Conservation (phyloP, 2,329 filamentous ascomycete species). For the Esteya vermicola region DNA sequence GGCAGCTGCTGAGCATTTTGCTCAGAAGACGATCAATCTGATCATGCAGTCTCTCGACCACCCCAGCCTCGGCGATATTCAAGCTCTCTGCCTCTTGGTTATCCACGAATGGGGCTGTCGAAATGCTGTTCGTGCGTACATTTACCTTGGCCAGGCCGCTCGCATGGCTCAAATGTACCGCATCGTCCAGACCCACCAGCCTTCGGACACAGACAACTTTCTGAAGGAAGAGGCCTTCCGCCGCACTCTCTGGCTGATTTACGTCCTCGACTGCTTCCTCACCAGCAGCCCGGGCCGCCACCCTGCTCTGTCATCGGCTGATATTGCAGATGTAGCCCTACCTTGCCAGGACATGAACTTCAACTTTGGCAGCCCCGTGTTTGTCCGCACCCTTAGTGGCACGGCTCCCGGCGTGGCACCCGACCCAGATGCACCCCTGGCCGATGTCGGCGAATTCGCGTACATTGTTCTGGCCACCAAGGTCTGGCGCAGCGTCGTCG, state of each 20-base stretch:
- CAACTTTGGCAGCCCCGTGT: conserved; percentile 45
- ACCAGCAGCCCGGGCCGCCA: conserved; percentile 47
- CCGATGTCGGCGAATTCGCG: conserved; percentile 45
- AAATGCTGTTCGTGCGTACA: conserved; percentile 48
- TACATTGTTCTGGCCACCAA: conserved; percentile 46
- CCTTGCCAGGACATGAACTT: conserved; percentile 49
- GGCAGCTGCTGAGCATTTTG: conserved; percentile 43
- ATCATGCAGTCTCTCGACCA: conserved; percentile 46
- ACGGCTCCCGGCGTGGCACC: conserved; percentile 22
- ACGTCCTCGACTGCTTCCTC: conserved; percentile 47
- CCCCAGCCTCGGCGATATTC: conserved; percentile 45
- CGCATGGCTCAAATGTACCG: conserved; percentile 52
- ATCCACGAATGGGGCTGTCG: conserved; percentile 50
- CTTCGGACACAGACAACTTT: conserved; percentile 41
- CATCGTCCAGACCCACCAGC: conserved; percentile 38
- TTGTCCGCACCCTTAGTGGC: conserved; percentile 39
- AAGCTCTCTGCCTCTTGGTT: conserved; percentile 44
- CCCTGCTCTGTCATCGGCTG: conserved; percentile 38
- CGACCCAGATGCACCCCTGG: conserved; percentile 23
- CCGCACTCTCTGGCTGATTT: conserved; percentile 47
- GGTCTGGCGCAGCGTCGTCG: conserved; percentile 47
- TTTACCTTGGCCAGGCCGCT: conserved; percentile 48
- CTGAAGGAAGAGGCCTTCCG: conserved; percentile 47
- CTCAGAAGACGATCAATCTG: conserved; percentile 39
- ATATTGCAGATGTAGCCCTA: conserved; percentile 39